Evolutionary conservation across 2,329 filamentous ascomycete species (phyloP).

Genomic region (Talaromyces amestolkiae): DNA sequence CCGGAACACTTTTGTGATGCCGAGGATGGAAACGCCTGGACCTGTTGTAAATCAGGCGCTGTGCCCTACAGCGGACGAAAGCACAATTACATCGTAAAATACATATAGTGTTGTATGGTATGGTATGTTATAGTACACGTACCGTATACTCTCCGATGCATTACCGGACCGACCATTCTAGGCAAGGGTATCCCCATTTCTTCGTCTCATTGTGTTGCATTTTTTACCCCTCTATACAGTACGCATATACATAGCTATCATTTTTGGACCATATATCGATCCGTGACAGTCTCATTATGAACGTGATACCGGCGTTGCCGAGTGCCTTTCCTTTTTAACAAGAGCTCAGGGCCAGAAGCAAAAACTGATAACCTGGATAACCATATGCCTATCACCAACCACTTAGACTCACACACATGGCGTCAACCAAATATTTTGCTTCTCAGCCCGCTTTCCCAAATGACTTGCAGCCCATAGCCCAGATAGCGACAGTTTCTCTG

Average conservation of each 20-base stretch:
- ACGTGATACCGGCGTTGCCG: neutral
- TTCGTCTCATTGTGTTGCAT: neutral
- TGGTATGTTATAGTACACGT: neutral
- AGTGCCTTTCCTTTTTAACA: neutral
- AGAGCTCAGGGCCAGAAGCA: neutral
- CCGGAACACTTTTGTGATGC: neutral
- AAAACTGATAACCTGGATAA: neutral
- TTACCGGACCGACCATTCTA: neutral
- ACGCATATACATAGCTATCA: neutral
- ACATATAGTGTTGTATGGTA: neutral
- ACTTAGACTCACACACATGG: neutral
- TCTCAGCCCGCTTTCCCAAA: conserved; percentile 6
- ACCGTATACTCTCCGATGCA: neutral
- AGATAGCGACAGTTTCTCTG: conserved; percentile 5
- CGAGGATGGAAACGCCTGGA: neutral
- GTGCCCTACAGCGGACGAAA: neutral
- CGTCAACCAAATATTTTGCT: neutral
- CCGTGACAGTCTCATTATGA: neutral
- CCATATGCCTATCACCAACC: neutral
- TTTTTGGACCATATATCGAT: neutral
- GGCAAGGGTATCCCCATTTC: neutral
- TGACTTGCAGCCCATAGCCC: conserved; percentile 11
- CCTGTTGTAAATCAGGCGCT: neutral
- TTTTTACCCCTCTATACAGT: neutral
- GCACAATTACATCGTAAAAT: neutral